Percentiles rank a stretch among this genome's conserved stretches.
Conservation (phyloP, 768 basidiomycete genomes). For the Psilocybe subaeruginosa region DNA sequence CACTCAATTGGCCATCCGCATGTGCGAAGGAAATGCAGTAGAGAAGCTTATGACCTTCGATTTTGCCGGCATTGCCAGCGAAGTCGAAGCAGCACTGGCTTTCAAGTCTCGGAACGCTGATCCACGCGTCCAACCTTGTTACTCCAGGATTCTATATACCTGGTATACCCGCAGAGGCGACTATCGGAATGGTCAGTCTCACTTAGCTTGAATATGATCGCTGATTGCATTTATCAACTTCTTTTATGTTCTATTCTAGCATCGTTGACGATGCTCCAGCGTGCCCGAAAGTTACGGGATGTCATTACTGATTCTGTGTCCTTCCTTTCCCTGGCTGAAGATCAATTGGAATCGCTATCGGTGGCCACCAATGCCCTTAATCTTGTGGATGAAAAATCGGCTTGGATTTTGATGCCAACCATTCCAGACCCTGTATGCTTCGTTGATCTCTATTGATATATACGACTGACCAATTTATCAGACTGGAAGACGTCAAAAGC, state of each 20-base stretch:
- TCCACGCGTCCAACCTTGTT: constrained; percentile 82
- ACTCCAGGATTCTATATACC: constrained; percentile 90
- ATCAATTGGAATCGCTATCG: constrained; percentile 79
- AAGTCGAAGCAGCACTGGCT: constrained; percentile 85
- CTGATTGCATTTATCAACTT: constrained; percentile 1
- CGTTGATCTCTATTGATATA: constrained; percentile 13
- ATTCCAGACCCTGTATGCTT: constrained; percentile 54
- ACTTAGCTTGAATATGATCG: constrained; percentile 7
- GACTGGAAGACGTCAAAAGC: constrained; percentile 71
- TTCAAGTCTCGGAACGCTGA: constrained; percentile 96
- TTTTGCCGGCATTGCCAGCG: constrained; percentile 82
- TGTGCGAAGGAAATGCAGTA: constrained; percentile 90
- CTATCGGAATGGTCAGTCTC: constrained; percentile 82
- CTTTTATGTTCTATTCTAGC: constrained; percentile 49
- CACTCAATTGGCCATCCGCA: constrained; percentile 81
- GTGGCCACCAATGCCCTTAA: constrained; percentile 90
- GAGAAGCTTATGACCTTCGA: constrained; percentile 79
- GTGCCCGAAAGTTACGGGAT: constrained; percentile 77
- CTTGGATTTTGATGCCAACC: constrained; percentile 79
- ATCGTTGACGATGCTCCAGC: constrained; percentile 90
- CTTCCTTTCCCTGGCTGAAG: constrained; percentile 54
- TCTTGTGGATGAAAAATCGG: constrained; percentile 76
- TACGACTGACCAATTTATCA: constrained; percentile 30
- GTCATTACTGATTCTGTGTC: constrained; percentile 44
- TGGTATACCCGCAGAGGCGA: constrained; percentile 90